Evolutionary conservation across 2,329 filamentous ascomycete species (phyloP).

Genomic region (Xylaria sp.): DNA sequence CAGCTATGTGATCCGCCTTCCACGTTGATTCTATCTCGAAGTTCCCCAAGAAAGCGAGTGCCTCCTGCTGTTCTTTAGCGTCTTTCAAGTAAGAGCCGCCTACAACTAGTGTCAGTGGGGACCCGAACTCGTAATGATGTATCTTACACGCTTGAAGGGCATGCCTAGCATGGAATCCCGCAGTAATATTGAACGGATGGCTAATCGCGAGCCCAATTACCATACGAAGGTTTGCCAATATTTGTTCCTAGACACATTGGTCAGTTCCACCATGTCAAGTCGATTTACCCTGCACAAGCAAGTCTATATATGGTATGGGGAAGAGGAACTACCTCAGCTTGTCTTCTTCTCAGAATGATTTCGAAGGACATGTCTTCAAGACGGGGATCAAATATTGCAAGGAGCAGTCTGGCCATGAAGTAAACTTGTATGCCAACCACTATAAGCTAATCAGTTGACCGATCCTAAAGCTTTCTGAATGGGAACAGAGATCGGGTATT

Average conservation of each 20-base stretch:
- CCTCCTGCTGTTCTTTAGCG: not conserved
- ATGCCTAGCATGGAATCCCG: constrained; percentile 18
- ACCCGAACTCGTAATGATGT: not conserved
- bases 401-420: constrained; percentile 16
- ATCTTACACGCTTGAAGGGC: constrained; percentile 18
- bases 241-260: not conserved
- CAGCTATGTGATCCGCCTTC: constrained; percentile 10
- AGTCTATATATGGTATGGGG: not conserved
- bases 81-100: not conserved
- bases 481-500: not conserved
- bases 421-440: constrained; percentile 14
- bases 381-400: constrained; percentile 10
- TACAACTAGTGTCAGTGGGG: not conserved
- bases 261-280: not conserved
- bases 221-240: not conserved
- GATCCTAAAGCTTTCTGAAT: not conserved
- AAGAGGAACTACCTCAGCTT: not conserved
- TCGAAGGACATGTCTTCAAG: not conserved
- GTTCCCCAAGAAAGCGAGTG: constrained; percentile 1
- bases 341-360: not conserved
- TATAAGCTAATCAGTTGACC: not conserved
- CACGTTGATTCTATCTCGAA: constrained; percentile 12
- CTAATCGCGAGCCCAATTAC: constrained; percentile 8
- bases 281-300: not conserved
- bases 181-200: constrained; percentile 11